A percentile compares a stretch with the other conserved stretches of the same genome.
phyloP scores from a whole-genome alignment of 2,329 filamentous ascomycete genomes.

The Orbilia javanica region DNA sequence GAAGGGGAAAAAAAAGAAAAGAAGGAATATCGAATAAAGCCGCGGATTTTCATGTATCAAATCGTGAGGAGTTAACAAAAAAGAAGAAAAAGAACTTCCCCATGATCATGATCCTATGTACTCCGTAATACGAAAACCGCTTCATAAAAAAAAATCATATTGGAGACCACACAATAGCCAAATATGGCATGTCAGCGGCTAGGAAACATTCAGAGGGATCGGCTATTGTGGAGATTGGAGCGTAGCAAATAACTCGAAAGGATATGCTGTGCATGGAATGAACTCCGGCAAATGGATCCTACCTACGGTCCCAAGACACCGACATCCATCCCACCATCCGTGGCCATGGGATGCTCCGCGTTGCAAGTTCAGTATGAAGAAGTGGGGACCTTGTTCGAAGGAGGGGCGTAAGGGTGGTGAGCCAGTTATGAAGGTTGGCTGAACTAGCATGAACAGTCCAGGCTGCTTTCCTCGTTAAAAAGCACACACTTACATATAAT shows the following conservation, averaged over 20 bases:
- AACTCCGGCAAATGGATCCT: slow-evolving; percentile 53
- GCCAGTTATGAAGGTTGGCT: slow-evolving; percentile 47
- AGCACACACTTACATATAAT: slow-evolving; percentile 32
- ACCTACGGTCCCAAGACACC: slow-evolving; percentile 48
- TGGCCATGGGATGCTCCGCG: slow-evolving; percentile 59
- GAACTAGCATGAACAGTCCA: slow-evolving; percentile 52
- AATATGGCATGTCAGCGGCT: slow-evolving; percentile 59
- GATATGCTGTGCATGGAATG: slow-evolving; percentile 60
- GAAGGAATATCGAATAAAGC: neutral
- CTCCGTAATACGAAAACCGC: slow-evolving; percentile 52
- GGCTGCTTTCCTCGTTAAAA: slow-evolving; percentile 49
- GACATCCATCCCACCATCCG: slow-evolving; percentile 57
- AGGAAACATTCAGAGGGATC: slow-evolving; percentile 34
- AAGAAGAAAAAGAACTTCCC: slow-evolving; percentile 19
- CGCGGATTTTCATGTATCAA: neutral
- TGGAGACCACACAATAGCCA: slow-evolving; percentile 49
- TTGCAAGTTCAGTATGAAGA: slow-evolving; percentile 22
- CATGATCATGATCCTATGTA: slow-evolving; percentile 32
- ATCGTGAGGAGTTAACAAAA: neutral
- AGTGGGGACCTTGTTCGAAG: slow-evolving; percentile 53
- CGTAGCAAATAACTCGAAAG: slow-evolving; percentile 24
- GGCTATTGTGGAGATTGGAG: slow-evolving; percentile 59
- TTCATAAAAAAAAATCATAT: slow-evolving; percentile 34
- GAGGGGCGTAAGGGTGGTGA: slow-evolving; percentile 42
- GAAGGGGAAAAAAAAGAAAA: neutral